Evolutionary conservation across 208 protist genomes (phyloP).

Genomic region (Leishmania guyanensis): DNA sequence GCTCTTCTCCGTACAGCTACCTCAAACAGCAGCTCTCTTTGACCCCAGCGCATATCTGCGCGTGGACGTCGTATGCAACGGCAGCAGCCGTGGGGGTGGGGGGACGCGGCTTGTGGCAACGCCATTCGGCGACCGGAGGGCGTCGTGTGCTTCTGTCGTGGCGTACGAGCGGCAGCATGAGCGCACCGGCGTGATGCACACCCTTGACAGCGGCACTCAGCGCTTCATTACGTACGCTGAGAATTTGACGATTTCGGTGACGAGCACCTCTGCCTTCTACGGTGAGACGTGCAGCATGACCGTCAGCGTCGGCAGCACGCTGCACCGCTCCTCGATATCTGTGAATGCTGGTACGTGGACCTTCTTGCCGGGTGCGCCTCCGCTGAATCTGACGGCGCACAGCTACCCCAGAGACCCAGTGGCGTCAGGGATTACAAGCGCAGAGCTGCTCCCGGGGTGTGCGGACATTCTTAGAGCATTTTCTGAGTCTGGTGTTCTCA

Average conservation of each 20-base stretch:
- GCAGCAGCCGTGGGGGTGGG: constrained; percentile 19
- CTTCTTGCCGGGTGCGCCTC: constrained; percentile 15
- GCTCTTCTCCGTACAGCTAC: constrained; percentile 29
- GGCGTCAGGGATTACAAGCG: neutral
- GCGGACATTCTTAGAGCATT: neutral
- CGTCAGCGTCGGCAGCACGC: constrained; percentile 24
- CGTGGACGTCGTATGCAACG: constrained; percentile 24
- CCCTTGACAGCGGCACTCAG: neutral
- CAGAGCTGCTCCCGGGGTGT: neutral
- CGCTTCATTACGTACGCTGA: constrained; percentile 34
- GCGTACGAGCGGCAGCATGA: constrained; percentile 34
- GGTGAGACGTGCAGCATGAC: constrained; percentile 32
- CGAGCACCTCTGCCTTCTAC: constrained; percentile 24
- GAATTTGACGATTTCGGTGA: constrained; percentile 24
- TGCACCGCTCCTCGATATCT: constrained; percentile 15
- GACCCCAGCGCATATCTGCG: constrained; percentile 32
- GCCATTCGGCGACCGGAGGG: constrained; percentile 8
- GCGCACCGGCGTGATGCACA: constrained; percentile 24
- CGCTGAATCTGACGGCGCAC: constrained; percentile 9
- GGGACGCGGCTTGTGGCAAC: constrained; percentile 27
- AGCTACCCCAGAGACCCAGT: neutral
- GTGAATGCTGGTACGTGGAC: constrained; percentile 30
- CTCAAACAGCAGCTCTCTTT: constrained; percentile 13
- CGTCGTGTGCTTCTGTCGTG: constrained; percentile 22
- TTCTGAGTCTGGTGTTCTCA: neutral